Evolutionary conservation across 2,329 filamentous ascomycete genomes (phyloP).

Genomic region (Fusarium zealandicum): DNA sequence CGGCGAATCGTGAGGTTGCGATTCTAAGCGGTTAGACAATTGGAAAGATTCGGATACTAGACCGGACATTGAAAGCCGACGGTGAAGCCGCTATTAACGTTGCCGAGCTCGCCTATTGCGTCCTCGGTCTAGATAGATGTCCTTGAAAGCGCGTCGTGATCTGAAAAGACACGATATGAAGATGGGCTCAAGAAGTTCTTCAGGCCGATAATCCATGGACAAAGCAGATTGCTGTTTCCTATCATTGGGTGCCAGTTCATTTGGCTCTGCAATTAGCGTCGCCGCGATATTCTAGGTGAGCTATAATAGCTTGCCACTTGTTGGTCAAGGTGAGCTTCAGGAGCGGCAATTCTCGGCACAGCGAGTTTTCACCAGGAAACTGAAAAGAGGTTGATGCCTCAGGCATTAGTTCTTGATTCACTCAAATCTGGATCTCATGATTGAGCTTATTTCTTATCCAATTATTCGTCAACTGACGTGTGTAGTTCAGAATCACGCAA

Average conservation of each 20-base stretch:
- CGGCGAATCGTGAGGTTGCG: background rate
- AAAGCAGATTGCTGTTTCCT: background rate
- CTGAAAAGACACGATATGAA: background rate
- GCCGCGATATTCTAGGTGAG: constrained; percentile 1
- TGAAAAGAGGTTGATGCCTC: too few relatives aligned
- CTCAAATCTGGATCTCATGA: too few relatives aligned
- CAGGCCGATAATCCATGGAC: background rate
- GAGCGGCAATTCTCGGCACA: constrained; percentile 26
- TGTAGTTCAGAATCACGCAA: too few relatives aligned
- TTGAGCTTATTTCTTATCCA: too few relatives aligned
- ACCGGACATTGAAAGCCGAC: constrained; percentile 30
- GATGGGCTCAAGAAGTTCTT: constrained; percentile 1
- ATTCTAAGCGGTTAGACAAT: constrained; percentile 3
- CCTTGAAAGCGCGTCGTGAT: background rate
- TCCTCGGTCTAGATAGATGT: background rate
- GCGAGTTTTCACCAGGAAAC: background rate
- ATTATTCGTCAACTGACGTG: too few relatives aligned
- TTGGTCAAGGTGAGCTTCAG: constrained; percentile 2
- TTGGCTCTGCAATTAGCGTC: constrained; percentile 8
- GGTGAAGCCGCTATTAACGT: background rate
- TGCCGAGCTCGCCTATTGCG: constrained; percentile 16
- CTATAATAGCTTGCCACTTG: too few relatives aligned
- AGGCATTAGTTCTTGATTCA: too few relatives aligned
- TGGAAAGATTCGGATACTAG: constrained; percentile 11
- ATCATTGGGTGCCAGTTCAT: background rate